Base-by-base conservation (phyloP, 2,329 filamentous ascomycete species). In the Trichophyton simii region DNA sequence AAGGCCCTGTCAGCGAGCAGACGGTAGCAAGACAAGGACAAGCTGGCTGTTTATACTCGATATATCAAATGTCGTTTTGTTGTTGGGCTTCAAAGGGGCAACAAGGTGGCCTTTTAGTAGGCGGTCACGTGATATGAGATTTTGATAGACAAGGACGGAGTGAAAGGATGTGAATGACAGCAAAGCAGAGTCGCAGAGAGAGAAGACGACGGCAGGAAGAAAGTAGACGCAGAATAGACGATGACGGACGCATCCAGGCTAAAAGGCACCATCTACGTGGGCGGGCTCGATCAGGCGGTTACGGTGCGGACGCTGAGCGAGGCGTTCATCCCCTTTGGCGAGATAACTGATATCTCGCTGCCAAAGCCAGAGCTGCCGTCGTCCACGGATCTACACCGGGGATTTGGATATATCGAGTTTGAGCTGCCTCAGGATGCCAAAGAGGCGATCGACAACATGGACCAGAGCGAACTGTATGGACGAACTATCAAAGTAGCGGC, bases 381-480 rank as follows among this genome's bases (percentile, higher is more conserved):
- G 65, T 84, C 87, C 5, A 84, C 82, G 57, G 89, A 95, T 46
- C 78, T 85, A 34, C 94, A 99, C 73, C 82, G 91, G 59, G 94
- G 95, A 0, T 99, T 97, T 74, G 94, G 91, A 62, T 97, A 99
- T 72, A 89, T 99, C 58, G 94, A 99, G 71, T 99, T 89, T 70
- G 91, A 96, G 69, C 83, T 90, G 62, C 81, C 85, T 11, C 83
- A 87, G 62, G 94, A 99, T 75, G 92, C 91, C 31, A 86, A 86
- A 70, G 92, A 97, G 75, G 94, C 94, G 58, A 96, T 99, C 73
- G 91, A 97, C 80, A 99, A 99, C 72, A 97, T 99, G 92, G 90
- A 99, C 72, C 91, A 96, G 73, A 88, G 91, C 63, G 92, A 97
- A 76, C 83, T 99, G 54, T 97, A 92, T 72, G 95, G 94, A 9